A percentile compares a stretch with the other conserved stretches of the same genome.
Conservation (phyloP, 23 red algal species). For the Gracilaria caudata region DNA sequence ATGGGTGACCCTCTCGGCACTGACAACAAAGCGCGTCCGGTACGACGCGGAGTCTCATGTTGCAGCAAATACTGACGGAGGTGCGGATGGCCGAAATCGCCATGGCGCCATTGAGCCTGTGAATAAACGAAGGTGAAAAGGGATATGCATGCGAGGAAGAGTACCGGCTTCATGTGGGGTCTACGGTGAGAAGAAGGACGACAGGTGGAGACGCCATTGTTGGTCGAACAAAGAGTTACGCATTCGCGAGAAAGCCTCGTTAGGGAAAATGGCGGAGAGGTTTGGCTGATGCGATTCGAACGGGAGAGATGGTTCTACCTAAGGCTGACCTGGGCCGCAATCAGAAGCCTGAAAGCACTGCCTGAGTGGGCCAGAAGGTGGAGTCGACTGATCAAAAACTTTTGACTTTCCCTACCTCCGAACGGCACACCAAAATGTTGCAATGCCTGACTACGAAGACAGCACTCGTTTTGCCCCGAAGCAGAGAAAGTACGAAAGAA, state of each 20-base stretch:
- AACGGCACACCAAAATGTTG: too few species aligned
- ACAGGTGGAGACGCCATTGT: background rate
- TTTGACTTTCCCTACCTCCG: too few species aligned
- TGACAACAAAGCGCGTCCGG: slow-evolving; percentile 12
- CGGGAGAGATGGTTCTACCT: background rate
- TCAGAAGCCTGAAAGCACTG: background rate
- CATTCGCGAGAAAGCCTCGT: background rate
- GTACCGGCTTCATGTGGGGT: background rate
- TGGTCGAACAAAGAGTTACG: background rate
- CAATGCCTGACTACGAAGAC: too few species aligned
- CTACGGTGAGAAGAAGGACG: background rate
- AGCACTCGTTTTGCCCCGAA: too few species aligned
- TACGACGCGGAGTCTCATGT: slow-evolving; percentile 18
- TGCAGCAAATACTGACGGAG: slow-evolving; percentile 31
- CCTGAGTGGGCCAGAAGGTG: background rate
- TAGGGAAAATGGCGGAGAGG: background rate
- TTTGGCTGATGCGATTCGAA: slow-evolving; percentile 7
- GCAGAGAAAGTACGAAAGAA: too few species aligned
- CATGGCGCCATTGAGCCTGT: background rate
- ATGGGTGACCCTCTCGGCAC: background rate
- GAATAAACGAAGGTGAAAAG: background rate
- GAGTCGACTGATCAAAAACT: background rate
- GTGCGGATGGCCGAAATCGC: slow-evolving; percentile 4
- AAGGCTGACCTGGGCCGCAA: background rate
- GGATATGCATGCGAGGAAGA: background rate